Base-by-base conservation (phyloP, 345 rosid genomes). In the Brassica nigra region DNA sequence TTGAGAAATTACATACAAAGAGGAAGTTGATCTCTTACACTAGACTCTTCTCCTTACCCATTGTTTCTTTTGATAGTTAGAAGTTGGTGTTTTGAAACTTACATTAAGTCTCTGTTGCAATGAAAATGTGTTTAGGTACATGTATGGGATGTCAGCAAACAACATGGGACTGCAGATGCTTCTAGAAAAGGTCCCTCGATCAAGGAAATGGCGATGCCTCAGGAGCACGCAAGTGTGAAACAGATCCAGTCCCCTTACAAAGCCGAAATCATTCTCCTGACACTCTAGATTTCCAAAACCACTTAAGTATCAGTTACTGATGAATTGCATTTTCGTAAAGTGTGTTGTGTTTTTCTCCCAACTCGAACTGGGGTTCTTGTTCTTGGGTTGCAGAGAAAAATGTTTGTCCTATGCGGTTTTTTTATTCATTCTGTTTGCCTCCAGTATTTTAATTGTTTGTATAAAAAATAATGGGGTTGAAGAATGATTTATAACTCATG, bases 101-200 rank as follows among this genome's bases (percentile, higher is more conserved):
- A 29, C 49, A 9, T 55, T 69, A 1, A 3, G 20, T 36, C 37
- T 75, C 23, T 64, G 31, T 37, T 70, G 8, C 42, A 52, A 71
- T 76, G 62, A 58, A 66, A 77, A 69, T 66, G 37, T 70, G 62
- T 44, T 1, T 78, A 93, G 99, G 87, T 88, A 90, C 76, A 67
- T 83, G 83, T 90, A 63, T 77, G 97, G 95, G 67, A 68, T 89
- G 71, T 83, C 98, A 57, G 79, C 90, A 36, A 86, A 82, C 84
- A 87, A 88, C 59, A 82, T 66, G 8, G 99, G 99, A 73, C 85
- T 96, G 91, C 86, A 89, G 63, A 85, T 96, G 91, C 89, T 94
- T 33, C 79, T 96, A 71, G 99, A 96, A 75, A 90, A 89, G 82
- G 86, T 84, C 42, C 87, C 97, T 55, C 85, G 80, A 49, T 76